Evolutionary conservation across 2,329 filamentous ascomycete species (phyloP).

Genomic region (Bipolaris zeicola): DNA sequence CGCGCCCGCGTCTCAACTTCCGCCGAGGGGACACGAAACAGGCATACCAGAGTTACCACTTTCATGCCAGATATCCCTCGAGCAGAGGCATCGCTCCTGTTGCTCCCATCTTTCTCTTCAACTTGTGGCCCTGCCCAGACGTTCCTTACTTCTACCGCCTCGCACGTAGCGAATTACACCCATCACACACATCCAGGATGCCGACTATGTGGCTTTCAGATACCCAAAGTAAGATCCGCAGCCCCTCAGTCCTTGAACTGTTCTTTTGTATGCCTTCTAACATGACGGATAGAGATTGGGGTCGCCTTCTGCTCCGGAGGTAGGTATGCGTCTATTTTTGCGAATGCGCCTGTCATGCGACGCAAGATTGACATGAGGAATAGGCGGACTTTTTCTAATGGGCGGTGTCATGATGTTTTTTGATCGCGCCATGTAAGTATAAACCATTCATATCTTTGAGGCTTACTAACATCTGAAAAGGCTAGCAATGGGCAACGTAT

Average conservation of each 20-base stretch:
- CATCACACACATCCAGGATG: constrained; percentile 52
- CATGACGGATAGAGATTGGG: constrained; percentile 73
- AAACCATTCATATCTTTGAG: background rate
- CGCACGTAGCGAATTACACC: constrained; percentile 10
- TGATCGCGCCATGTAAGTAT: constrained; percentile 84
- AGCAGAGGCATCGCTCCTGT: constrained; percentile 6
- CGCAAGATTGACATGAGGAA: constrained; percentile 12
- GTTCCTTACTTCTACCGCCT: background rate
- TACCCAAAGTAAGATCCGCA: constrained; percentile 76
- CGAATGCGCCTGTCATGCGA: constrained; percentile 22
- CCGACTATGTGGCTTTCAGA: constrained; percentile 96
- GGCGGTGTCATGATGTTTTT: constrained; percentile 97
- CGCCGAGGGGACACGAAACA: constrained; percentile 41
- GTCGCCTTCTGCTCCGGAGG: constrained; percentile 97
- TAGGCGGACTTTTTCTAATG: constrained; percentile 93
- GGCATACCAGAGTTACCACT: constrained; percentile 16
- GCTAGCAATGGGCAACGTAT: constrained; percentile 96
- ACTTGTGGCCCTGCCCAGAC: background rate
- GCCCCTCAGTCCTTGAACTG: background rate
- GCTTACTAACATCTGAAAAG: constrained; percentile 52
- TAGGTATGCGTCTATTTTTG: constrained; percentile 60
- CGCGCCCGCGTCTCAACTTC: constrained; percentile 23
- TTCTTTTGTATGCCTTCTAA: constrained; percentile 11
- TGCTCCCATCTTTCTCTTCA: background rate
- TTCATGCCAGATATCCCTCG: constrained; percentile 16